Base-by-base conservation (phyloP, 192 early-diverging fungal species). In the Coemansia sp. region DNA sequence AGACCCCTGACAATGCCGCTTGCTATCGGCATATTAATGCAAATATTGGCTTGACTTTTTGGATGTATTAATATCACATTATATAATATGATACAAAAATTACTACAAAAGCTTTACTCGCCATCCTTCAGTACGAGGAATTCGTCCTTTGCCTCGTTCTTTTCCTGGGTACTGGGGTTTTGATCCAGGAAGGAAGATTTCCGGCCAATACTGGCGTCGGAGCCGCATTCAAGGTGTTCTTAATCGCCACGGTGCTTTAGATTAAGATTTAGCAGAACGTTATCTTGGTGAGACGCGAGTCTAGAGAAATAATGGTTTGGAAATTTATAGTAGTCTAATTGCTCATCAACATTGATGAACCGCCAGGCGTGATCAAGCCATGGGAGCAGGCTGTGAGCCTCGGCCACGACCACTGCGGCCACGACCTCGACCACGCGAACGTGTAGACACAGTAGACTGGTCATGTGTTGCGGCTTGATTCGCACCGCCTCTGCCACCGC, bases 121-220 rank as follows among this genome's bases (percentile, higher is more conserved):
- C 6, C 31, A 8, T 34, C 31, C 79, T 98, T 98, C 48, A 89
- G 93, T 60, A 93, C 76, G 76, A 97, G 96, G 44, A 88, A 94
- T 48, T 85, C 78, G 72, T 87, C 84, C 80, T 93, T 94, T 64
- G 91, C 94, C 73, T 94, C 92, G 63, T 93, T 92, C 82, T 94
- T 93, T 44, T 87, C 89, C 49, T 87, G 25, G 85, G 65, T 87
- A 88, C 49, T 87, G 25, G 85, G 65, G 94, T 98, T 67, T 93
- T 93, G 42, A 86, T 82, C 76, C 85, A 86, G 31, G 53, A 37
- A 15, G 54, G 26, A n/a, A 37, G 2, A 18, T 20, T 57, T 36
- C 36, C 38, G 3, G 34, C 36, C 56, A 5, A 15, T n/a, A 3
- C 55, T 36, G 55, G 26, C 2, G 55, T n/a, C 48, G 18, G 18